These are phyloP conservation scores for Monosporozyma aquatica DNA, from an alignment of 805 yeast species.

Conservation along the genomic window DNA sequence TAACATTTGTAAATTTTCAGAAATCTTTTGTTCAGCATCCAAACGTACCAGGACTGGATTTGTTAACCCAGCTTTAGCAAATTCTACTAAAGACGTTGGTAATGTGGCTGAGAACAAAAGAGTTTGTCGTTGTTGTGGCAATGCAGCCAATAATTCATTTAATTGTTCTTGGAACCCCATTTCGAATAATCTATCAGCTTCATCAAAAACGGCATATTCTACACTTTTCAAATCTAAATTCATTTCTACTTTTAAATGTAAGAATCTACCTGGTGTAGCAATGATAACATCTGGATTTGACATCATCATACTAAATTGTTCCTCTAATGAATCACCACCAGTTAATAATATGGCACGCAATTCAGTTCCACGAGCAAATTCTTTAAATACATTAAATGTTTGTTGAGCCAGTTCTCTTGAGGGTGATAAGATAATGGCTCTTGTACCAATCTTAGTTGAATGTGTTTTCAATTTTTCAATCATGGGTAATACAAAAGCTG, in stretches of 20 bases:
- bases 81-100: constrained; percentile 85
- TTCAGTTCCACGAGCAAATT: constrained; percentile 76
- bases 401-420: constrained; percentile 94
- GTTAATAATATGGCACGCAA: constrained; percentile 72
- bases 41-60: constrained; percentile 88
- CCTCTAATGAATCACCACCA: constrained; percentile 98
- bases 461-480: constrained; percentile 77
- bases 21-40: constrained; percentile 85
- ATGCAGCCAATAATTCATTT: constrained; percentile 74
- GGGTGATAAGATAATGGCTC: constrained; percentile 87
- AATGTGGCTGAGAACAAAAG: constrained; percentile 89
- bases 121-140: constrained; percentile 80
- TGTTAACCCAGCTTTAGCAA: constrained; percentile 91
- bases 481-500: constrained; percentile 88
- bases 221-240: constrained; percentile 69
- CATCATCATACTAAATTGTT: constrained; percentile 89
- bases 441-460: constrained; percentile 76
- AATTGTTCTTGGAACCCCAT: constrained; percentile 93
- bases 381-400: constrained; percentile 81
- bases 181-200: constrained; percentile 93
- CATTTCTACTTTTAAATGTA: constrained; percentile 96
- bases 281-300: constrained; percentile 87
- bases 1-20: constrained; percentile 86
- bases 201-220: constrained; percentile 91
- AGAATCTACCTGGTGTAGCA: constrained; percentile 96